These are phyloP conservation scores for Ilyonectria sp. DNA, from an alignment of 2,329 filamentous ascomycete species.

Conservation along the genomic window DNA sequence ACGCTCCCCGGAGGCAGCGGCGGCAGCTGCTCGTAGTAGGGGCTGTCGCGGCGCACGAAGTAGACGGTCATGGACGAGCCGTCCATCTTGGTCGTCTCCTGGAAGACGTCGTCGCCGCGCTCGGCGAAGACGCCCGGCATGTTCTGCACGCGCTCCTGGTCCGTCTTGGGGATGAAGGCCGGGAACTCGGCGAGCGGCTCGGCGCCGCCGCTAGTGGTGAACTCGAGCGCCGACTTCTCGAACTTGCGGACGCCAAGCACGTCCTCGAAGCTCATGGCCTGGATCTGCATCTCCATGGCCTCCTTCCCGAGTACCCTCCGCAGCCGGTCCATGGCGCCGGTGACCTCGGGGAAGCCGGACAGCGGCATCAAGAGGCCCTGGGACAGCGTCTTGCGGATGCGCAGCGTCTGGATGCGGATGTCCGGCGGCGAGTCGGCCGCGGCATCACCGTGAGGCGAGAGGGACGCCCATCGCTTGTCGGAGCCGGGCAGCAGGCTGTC, in stretches of 20 bases:
- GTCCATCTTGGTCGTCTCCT: slow-evolving; percentile 58
- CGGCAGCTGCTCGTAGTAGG: slow-evolving; percentile 37
- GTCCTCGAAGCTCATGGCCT: slow-evolving; percentile 39
- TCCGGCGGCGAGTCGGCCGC: slow-evolving; percentile 12
- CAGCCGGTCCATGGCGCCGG: background rate
- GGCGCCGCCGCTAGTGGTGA: background rate
- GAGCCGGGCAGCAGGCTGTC: slow-evolving; percentile 41
- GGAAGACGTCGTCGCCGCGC: slow-evolving; percentile 47
- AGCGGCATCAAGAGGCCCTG: slow-evolving; percentile 43
- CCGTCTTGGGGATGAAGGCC: slow-evolving; percentile 40
- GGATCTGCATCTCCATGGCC: slow-evolving; percentile 22
- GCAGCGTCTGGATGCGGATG: slow-evolving; percentile 39
- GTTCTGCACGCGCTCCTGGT: slow-evolving; percentile 46
- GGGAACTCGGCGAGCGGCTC: slow-evolving; percentile 36
- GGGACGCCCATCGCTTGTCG: slow-evolving; percentile 38
- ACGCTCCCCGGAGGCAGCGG: slow-evolving; percentile 1
- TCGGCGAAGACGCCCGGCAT: slow-evolving; percentile 34
- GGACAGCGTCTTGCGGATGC: slow-evolving; percentile 38
- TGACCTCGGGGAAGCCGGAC: slow-evolving; percentile 37
- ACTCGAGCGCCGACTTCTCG: slow-evolving; percentile 23
- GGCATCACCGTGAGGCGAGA: slow-evolving; percentile 24
- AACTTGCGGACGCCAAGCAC: slow-evolving; percentile 40
- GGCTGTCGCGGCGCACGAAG: slow-evolving; percentile 49
- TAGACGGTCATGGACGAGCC: slow-evolving; percentile 57
- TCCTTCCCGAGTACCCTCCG: background rate